Conservation (phyloP, 345 rosid species). For the Acer campestre region DNA sequence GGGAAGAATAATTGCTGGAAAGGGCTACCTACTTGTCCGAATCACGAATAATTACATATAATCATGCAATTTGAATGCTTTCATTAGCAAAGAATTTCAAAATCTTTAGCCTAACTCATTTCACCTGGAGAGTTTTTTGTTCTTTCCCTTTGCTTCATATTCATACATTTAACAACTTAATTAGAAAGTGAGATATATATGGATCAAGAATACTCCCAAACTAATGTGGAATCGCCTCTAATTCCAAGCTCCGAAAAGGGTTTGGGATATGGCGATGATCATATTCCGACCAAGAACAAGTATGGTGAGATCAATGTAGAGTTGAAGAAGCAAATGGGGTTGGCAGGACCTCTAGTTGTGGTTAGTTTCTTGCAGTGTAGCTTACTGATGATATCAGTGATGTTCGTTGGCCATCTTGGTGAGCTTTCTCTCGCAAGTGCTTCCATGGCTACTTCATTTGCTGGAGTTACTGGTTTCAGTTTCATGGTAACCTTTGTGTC, state of each 20-base stretch:
- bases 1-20: no score
- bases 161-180: no score
- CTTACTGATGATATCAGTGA: constrained; percentile 35
- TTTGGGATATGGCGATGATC: background rate
- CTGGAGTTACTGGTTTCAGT: constrained; percentile 42
- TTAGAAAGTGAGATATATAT: constrained; percentile 15
- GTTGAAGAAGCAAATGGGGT: constrained; percentile 31
- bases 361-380: constrained; percentile 35
- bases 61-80: no score
- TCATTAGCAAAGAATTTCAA: no score
- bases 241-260: constrained; percentile 1
- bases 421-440: constrained; percentile 41
- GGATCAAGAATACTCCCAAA: constrained; percentile 13
- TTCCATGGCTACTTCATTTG: constrained; percentile 52
- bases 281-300: background rate
- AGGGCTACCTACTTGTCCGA: no score
- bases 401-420: constrained; percentile 43
- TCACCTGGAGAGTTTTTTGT: no score
- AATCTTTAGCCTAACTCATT: no score
- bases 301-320: constrained; percentile 24
- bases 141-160: no score
- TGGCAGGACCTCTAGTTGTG: constrained; percentile 40
- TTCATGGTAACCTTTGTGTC: constrained; percentile 26
- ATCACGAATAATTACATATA: no score
- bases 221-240: constrained; percentile 13